Base-by-base conservation (phyloP, 257 asterid species). In the Marsdenia floribunda region DNA sequence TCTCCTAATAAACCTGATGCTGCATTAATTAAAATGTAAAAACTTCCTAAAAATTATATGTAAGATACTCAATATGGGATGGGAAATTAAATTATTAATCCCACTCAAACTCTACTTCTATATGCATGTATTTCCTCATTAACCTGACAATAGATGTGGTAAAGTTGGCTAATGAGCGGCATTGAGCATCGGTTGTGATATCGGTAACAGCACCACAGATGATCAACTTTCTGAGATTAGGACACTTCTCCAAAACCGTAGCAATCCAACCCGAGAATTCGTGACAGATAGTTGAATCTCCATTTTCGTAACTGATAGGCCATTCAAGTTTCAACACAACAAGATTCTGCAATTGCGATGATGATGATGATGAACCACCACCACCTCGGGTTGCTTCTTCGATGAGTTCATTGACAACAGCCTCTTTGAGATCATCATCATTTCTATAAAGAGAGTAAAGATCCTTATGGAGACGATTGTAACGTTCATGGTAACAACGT, bases 321-420 rank as follows among this genome's bases (percentile, higher is more conserved):
- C 98, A 93, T 59, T 97, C 98, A 71, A 93, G 96, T 74, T 91
- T 96, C 93, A 93, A 79, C 73, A 88, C 86, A 26, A 83, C 78
- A 73, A 93, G 93, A 82, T 90, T 90, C 75, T 83, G 92, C 85
- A 90, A 81, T 67, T 75, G 82, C 79, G 86, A 93, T 42, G 92
- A 80, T 59, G 33, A 29, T 29, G 33, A 29, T n/a, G n/a, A n/a
- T n/a, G n/a, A n/a, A 29, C 33, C 33, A 29, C 33, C 33, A 29
- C 33, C 33, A 29, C 33, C 33, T 29, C 33, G 33, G 33, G 33
- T 29, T 29, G 33, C 33, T 29, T 29, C 92, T 92, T 77, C 85
- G 92, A 72, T 29, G 33, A 91, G 85, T 29, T 91, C 97, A 86
- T 90, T 87, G 63, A 83, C 90, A 75, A 89, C 83, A 3, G 91